Evolutionary conservation across 768 basidiomycete species (phyloP).

Genomic region (Lactarius akahatsu): DNA sequence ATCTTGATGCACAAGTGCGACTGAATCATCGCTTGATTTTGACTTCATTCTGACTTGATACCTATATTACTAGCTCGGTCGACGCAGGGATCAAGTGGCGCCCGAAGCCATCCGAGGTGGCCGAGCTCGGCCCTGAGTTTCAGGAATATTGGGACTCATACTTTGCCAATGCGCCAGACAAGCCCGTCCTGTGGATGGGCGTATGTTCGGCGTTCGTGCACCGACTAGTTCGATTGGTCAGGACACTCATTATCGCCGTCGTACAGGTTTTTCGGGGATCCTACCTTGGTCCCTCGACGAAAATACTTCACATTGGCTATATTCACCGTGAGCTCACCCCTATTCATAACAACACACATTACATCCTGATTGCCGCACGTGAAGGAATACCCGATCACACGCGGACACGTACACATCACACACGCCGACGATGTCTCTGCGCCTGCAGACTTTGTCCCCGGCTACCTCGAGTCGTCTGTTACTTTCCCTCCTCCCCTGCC

Average conservation of each 20-base stretch:
- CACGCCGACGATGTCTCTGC: conserved; percentile 30
- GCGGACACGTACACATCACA: conserved; percentile 30
- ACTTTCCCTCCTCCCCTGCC: not conserved
- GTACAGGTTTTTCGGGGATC: not conserved
- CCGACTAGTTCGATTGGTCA: not conserved
- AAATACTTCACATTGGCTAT: conserved; percentile 27
- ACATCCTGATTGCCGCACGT: no score
- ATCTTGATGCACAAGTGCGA: conserved; percentile 51
- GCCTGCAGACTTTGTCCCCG: conserved; percentile 29
- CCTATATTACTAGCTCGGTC: conserved; percentile 24
- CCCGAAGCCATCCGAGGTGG: conserved; percentile 30
- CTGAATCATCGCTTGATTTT: conserved; percentile 38
- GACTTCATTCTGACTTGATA: not conserved
- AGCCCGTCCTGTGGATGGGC: conserved; percentile 26
- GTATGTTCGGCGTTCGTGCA: not conserved
- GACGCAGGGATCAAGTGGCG: conserved; percentile 33
- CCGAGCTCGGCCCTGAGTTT: conserved; percentile 31
- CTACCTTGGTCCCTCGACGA: not conserved
- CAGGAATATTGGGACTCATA: conserved; percentile 29
- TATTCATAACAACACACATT: no score
- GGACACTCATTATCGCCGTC: not conserved
- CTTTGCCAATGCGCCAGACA: conserved; percentile 31
- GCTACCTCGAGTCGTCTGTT: conserved; percentile 34
- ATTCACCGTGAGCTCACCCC: conserved; percentile 6
- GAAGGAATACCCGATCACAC: conserved; percentile 25